phyloP scores from a whole-genome alignment of 768 basidiomycete species.

The Pleurotus ostreatus region DNA sequence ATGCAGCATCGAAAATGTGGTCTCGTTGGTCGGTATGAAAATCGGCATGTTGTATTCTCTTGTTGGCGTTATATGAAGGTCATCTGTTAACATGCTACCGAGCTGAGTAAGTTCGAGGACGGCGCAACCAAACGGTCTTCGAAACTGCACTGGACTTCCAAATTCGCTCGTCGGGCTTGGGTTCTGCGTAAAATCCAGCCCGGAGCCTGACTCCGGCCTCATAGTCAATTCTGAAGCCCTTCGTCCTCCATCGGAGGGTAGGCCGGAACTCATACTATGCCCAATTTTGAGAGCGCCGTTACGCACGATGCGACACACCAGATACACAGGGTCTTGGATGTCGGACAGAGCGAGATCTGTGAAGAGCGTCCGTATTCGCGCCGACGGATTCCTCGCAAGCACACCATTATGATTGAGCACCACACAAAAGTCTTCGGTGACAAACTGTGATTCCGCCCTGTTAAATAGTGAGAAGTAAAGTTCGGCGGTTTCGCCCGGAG shows the following conservation, averaged over 20 bases:
- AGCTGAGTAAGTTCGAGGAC: conserved; percentile 82
- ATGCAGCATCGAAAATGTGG: conserved; percentile 88
- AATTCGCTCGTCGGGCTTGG: conserved; percentile 20
- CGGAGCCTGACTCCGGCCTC: conserved; percentile 23
- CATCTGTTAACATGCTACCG: conserved; percentile 54
- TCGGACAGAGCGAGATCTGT: conserved; percentile 85
- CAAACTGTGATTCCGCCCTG: conserved; percentile 76
- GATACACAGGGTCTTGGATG: conserved; percentile 78
- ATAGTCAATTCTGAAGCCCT: conserved; percentile 52
- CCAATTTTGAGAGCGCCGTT: conserved; percentile 84
- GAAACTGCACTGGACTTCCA: conserved; percentile 43
- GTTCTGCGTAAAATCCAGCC: conserved; percentile 9
- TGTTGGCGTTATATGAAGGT: conserved; percentile 56
- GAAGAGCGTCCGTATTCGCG: conserved; percentile 82
- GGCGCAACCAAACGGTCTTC: conserved; percentile 95
- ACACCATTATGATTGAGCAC: conserved; percentile 91
- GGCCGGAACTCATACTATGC: conserved; percentile 43
- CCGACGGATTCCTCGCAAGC: conserved; percentile 71
- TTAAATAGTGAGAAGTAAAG: conserved; percentile 93
- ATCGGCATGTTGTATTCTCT: conserved; percentile 88
- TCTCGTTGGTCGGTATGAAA: conserved; percentile 77
- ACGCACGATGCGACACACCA: conserved; percentile 88
- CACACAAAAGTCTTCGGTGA: conserved; percentile 91
- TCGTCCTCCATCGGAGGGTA: conserved; percentile 37
- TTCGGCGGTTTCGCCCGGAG: conserved; percentile 89